These are phyloP conservation scores for Calocera cornea DNA, from an alignment of 768 basidiomycete genomes.

Conservation along the genomic window DNA sequence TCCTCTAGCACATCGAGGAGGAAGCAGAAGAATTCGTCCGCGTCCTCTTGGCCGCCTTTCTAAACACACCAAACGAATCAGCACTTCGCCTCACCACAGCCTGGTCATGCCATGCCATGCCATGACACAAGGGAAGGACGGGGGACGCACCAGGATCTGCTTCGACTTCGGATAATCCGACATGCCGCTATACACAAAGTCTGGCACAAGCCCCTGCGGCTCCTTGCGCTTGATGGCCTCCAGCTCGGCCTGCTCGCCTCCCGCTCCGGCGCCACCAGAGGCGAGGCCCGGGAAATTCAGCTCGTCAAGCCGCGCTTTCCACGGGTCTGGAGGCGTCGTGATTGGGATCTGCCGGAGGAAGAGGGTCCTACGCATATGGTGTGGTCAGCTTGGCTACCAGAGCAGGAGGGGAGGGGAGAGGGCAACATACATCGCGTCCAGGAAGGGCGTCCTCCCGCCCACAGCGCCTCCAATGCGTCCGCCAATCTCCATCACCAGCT, in stretches of 20 bases:
- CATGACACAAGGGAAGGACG: conserved; percentile 6
- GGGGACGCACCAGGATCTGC: conserved; percentile 2
- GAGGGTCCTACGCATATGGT: conserved; percentile 36
- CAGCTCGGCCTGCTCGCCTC: conserved; percentile 85
- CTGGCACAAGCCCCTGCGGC: background rate
- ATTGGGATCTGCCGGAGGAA: conserved; percentile 64
- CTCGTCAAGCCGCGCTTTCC: conserved; percentile 54
- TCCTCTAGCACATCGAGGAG: conserved; percentile 91
- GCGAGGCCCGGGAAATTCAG: conserved; percentile 74
- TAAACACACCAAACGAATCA: too few relatives aligned
- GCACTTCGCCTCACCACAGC: too few relatives aligned
- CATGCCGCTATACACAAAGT: background rate
- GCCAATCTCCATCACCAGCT: conserved; percentile 59
- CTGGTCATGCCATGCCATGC: too few relatives aligned
- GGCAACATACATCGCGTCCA: conserved; percentile 33
- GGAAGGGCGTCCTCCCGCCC: conserved; percentile 24
- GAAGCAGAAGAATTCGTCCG: conserved; percentile 97
- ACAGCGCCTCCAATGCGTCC: conserved; percentile 34
- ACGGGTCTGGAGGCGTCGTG: conserved; percentile 6
- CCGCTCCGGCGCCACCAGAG: too few relatives aligned
- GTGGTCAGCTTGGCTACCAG: too few relatives aligned
- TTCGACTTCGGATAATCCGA: conserved; percentile 6
- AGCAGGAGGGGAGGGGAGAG: background rate
- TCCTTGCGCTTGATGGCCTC: conserved; percentile 55
- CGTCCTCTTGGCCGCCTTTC: conserved; percentile 93